Evolutionary conservation across 495 filamentous ascomycete species (phyloP).

Genomic region (Melanomma pulvis-pyrius): DNA sequence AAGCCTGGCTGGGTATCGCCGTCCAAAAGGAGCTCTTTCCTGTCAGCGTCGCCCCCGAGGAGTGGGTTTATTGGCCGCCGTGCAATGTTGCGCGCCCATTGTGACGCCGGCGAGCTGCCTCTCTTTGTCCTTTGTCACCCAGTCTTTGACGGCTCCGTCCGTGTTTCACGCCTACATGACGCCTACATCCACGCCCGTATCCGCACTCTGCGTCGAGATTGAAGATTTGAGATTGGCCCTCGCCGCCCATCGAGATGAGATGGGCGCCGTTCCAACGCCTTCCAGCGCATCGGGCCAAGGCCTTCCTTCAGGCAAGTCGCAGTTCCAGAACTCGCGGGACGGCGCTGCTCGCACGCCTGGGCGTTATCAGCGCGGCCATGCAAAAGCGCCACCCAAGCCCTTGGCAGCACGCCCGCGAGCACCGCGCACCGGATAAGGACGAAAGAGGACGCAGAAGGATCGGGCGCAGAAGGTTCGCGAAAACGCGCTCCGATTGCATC

Average conservation of each 20-base stretch:
- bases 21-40: conserved; percentile 5
- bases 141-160: too few species aligned
- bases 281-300: conserved; percentile 30
- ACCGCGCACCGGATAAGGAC: conserved; percentile 13
- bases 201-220: too few species aligned
- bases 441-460: conserved; percentile 21
- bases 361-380: conserved; percentile 19
- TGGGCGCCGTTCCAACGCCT: background rate
- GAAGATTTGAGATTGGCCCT: too few species aligned
- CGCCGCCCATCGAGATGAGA: background rate
- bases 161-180: too few species aligned
- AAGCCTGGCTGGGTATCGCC: background rate
- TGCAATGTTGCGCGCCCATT: conserved; percentile 15
- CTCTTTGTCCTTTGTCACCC: too few species aligned
- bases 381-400: conserved; percentile 37
- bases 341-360: conserved; percentile 21
- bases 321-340: conserved; percentile 34
- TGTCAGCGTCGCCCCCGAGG: conserved; percentile 5
- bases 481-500: background rate
- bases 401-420: conserved; percentile 27
- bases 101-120: background rate
- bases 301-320: conserved; percentile 17
- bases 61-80: conserved; percentile 6
- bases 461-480: conserved; percentile 6
- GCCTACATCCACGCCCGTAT: too few species aligned